Conservation (phyloP, 139 green algal species). For the Chlamydomonas schloesseri region DNA sequence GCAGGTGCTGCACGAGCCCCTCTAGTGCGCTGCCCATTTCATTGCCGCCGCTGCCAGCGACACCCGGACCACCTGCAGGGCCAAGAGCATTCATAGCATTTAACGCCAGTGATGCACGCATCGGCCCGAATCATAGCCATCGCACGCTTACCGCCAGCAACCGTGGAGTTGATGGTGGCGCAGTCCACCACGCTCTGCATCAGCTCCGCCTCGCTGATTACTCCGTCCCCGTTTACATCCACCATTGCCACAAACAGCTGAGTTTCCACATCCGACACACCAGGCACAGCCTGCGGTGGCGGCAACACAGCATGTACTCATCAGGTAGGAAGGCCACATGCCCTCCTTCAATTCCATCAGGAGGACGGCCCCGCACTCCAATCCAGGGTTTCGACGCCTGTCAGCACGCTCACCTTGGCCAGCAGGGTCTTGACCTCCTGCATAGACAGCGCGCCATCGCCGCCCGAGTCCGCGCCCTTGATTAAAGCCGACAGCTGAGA, state of each 20-base stretch:
- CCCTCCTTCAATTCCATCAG: no score
- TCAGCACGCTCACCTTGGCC: not conserved
- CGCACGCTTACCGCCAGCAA: not conserved
- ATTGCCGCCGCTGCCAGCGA: not conserved
- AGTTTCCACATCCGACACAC: constrained; percentile 36
- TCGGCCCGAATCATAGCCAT: no score
- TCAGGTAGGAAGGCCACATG: no score
- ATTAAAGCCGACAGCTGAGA: constrained; percentile 13
- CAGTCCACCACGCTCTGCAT: constrained; percentile 18
- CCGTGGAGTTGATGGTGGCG: constrained; percentile 3
- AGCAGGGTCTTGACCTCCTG: constrained; percentile 42
- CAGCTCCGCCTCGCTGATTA: constrained; percentile 24
- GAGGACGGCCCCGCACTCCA: not conserved
- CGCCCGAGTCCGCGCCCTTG: not conserved
- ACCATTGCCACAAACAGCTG: constrained; percentile 61
- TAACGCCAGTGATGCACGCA: no score
- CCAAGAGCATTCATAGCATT: not conserved
- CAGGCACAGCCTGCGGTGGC: constrained; percentile 29
- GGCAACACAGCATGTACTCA: not conserved
- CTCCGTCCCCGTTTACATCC: constrained; percentile 42
- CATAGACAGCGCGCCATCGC: constrained; percentile 31
- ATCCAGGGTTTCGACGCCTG: not conserved
- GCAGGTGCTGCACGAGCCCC: constrained; percentile 11
- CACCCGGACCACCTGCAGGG: not conserved
- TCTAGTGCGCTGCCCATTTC: not conserved